These are phyloP conservation scores for Davidsoniella neocaledoniae DNA, from an alignment of 2,329 filamentous ascomycete species.

Conservation along the genomic window DNA sequence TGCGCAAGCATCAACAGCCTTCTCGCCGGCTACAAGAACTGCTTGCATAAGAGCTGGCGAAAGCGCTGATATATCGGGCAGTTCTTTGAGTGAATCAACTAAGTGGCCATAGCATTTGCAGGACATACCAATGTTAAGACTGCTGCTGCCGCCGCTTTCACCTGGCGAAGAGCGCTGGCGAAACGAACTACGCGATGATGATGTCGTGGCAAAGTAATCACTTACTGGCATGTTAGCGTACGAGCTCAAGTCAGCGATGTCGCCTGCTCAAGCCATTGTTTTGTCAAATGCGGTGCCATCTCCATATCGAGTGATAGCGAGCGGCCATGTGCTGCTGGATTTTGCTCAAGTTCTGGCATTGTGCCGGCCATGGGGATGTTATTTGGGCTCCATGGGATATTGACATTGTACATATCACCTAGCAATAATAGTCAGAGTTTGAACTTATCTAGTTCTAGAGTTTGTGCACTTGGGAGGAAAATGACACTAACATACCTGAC, in stretches of 20 bases:
- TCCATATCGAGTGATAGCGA: conserved; percentile 19
- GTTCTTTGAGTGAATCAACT: conserved; percentile 28
- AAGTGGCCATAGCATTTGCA: conserved; percentile 1
- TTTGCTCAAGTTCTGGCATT: conserved; percentile 20
- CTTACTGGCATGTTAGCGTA: not conserved
- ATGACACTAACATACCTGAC: conserved; percentile 14
- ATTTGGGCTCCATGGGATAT: conserved; percentile 25
- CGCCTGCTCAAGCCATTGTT: conserved; percentile 17
- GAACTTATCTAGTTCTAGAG: not conserved
- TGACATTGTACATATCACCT: conserved; percentile 21
- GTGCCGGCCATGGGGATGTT: not conserved
- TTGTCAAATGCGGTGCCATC: conserved; percentile 3
- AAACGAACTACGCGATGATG: not conserved
- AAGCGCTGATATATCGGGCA: conserved; percentile 28
- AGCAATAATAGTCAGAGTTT: not conserved
- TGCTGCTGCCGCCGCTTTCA: not conserved
- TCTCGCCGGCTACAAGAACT: conserved; percentile 28
- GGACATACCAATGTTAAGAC: not conserved
- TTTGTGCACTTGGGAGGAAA: not conserved
- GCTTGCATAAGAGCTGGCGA: conserved; percentile 26
- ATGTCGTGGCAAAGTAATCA: not conserved
- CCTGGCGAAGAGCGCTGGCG: not conserved
- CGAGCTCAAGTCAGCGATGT: conserved; percentile 5
- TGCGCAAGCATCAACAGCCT: conserved; percentile 31
- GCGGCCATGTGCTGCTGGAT: conserved; percentile 19